A percentile compares a stretch with the other conserved stretches of the same genome.
These are phyloP conservation scores for Penicillium sp. DNA, from an alignment of 2,329 filamentous ascomycete species.

Conservation along the genomic window DNA sequence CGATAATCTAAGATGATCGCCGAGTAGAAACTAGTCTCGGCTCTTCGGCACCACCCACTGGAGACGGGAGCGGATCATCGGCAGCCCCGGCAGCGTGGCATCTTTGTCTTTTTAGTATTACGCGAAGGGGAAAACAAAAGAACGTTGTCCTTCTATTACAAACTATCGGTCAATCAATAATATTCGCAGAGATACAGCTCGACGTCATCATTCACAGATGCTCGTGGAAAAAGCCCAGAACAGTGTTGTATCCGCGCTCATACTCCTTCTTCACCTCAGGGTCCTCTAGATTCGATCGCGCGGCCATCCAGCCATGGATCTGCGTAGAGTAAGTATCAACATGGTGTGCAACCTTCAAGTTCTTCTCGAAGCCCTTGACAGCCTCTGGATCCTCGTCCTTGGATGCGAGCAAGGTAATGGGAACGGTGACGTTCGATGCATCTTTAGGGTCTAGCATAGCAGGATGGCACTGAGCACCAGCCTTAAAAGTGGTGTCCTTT, in stretches of 20 bases:
- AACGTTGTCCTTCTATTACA: neutral
- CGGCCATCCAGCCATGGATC: conserved; percentile 48
- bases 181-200: neutral
- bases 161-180: neutral
- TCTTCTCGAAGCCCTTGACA: conserved; percentile 36
- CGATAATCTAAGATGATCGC: no score
- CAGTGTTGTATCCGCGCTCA: conserved; percentile 40
- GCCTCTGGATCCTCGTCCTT: conserved; percentile 54
- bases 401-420: conserved; percentile 55
- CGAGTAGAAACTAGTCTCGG: no score
- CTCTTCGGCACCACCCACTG: no score
- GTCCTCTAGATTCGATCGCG: conserved; percentile 37
- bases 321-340: conserved; percentile 43
- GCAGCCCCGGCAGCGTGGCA: no score
- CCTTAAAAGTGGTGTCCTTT: conserved; percentile 53
- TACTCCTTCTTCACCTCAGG: conserved; percentile 40
- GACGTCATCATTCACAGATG: conserved; percentile 27
- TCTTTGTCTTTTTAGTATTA: no score
- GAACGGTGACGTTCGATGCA: conserved; percentile 53
- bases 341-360: conserved; percentile 36
- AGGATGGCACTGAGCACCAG: conserved; percentile 54
- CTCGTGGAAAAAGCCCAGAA: conserved; percentile 39
- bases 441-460: conserved; percentile 60
- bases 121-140: no score
- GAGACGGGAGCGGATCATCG: no score